Conservation (phyloP, 2,329 filamentous ascomycete genomes). For the Tolypocladium paradoxum region DNA sequence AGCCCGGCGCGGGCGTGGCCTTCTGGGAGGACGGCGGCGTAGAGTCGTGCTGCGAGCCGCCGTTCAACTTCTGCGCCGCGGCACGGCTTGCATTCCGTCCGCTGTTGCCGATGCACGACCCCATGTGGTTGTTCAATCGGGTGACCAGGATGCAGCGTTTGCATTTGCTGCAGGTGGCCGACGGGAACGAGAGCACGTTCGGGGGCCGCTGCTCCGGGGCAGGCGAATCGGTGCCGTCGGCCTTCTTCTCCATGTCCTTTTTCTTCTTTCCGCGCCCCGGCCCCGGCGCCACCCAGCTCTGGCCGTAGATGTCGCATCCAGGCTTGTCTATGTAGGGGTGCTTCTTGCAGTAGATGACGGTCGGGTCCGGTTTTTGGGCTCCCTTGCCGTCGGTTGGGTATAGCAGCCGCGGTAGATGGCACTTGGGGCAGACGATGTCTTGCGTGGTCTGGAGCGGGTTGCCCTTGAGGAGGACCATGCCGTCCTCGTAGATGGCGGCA, state of each 20-base stretch:
- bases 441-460: conserved; percentile 62
- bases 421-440: conserved; percentile 64
- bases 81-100: conserved; percentile 51
- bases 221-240: conserved; percentile 34
- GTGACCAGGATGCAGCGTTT: conserved; percentile 55
- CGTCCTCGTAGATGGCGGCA: conserved; percentile 60
- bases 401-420: conserved; percentile 62
- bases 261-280: conserved; percentile 67
- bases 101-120: conserved; percentile 55
- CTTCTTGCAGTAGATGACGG: conserved; percentile 66
- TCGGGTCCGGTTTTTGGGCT: conserved; percentile 52
- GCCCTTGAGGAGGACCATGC: conserved; percentile 56
- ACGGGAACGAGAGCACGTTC: conserved; percentile 54
- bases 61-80: conserved; percentile 52
- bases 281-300: conserved; percentile 64
- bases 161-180: conserved; percentile 57
- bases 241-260: conserved; percentile 61
- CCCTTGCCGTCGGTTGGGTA: conserved; percentile 63
- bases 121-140: conserved; percentile 58
- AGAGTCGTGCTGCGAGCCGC: conserved; percentile 41
- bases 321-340: conserved; percentile 67
- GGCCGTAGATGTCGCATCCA: conserved; percentile 72
- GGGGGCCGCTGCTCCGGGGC: conserved; percentile 44
- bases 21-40: conserved; percentile 54
- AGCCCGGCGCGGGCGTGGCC: conserved; percentile 46